Evolutionary conservation across 768 basidiomycete genomes (phyloP), one percentile per base, ranked within the genome.

Genomic region (Suillus brevipes): DNA sequence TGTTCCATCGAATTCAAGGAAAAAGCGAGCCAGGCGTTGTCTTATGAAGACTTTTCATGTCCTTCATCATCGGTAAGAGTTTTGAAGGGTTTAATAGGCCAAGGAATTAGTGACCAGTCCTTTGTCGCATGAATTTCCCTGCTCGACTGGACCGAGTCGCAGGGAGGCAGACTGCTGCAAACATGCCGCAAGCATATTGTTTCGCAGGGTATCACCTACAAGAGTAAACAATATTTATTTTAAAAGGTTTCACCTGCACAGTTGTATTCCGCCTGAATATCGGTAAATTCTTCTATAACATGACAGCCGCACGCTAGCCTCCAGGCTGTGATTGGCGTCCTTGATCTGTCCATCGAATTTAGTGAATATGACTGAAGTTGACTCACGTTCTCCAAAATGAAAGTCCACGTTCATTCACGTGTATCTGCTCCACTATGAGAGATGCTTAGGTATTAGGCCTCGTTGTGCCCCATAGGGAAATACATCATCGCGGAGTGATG

Each of bases 401-500:
- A 59, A 31, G 40, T 40, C 58, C 20, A 28, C 58, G 58, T 59
- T 59, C 58, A 59, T 59, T 59, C 25, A 59, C 58, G 28, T 59
- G 25, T 28, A 10, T 28, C 50, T 31, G 28, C 52, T 53, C 52
- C 58, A 59, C 40, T 12, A 31, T 42, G 18, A 58, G 34, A 28
- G 28, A 20, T 40, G 3, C 23, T 59, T 59, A 43, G 9, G 23
- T 42, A 59, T 59, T 42, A 42, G 12, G 58, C 58, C 58, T 59
- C 58, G 25, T 59, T 59, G 58, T 31, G 58, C 58, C 28, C 58
- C 40, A 59, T 59, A 59, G 58, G 40, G 40, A 42, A 42, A 42
- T 6, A 59, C 28, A 59, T 42, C 58, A 40, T 59, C 58, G 58
- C 58, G 58, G 58, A 59, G 58, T 59, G 58, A 59, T 18, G 58